phyloP scores from a whole-genome alignment of 805 yeast species.

The Candida peoriensis region DNA sequence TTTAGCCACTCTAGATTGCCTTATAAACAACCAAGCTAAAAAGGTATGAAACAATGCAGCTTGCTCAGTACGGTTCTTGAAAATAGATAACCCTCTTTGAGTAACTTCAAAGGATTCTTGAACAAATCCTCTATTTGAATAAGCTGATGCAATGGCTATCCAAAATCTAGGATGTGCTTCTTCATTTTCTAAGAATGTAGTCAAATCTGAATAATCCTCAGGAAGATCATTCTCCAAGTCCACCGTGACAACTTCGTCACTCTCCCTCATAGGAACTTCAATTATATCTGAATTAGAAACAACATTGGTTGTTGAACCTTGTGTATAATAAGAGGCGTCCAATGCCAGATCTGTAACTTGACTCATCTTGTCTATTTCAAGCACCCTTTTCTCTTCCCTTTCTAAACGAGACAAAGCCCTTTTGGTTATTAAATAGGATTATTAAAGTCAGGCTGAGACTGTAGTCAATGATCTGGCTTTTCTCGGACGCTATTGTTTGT shows the following conservation, averaged over 20 bases:
- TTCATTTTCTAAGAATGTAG: conserved; percentile 75
- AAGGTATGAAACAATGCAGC: conserved; percentile 55
- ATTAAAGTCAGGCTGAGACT: too few relatives aligned
- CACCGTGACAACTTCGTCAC: conserved; percentile 81
- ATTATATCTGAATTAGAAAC: conserved; percentile 11
- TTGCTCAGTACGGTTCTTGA: conserved; percentile 18
- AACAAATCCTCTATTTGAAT: conserved; percentile 54
- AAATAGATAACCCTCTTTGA: conserved; percentile 6
- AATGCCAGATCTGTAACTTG: conserved; percentile 5
- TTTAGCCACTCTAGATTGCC: conserved; percentile 31
- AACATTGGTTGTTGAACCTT: neutral
- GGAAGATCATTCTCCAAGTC: conserved; percentile 80
- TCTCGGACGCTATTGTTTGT: too few relatives aligned
- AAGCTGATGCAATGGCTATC: conserved; percentile 79
- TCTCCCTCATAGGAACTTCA: conserved; percentile 67
- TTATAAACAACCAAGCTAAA: conserved; percentile 68
- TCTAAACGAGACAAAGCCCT: too few relatives aligned
- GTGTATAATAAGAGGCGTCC: conserved; percentile 7
- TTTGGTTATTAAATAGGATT: too few relatives aligned
- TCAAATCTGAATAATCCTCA: conserved; percentile 82
- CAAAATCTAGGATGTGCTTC: conserved; percentile 72
- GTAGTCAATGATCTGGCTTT: too few relatives aligned
- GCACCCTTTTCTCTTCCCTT: too few relatives aligned
- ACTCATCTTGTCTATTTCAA: conserved; percentile 2
- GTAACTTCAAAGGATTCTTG: conserved; percentile 46